Conservation (phyloP, 1,284 basidiomycete genomes). For the Bondarzewia mesenterica region DNA sequence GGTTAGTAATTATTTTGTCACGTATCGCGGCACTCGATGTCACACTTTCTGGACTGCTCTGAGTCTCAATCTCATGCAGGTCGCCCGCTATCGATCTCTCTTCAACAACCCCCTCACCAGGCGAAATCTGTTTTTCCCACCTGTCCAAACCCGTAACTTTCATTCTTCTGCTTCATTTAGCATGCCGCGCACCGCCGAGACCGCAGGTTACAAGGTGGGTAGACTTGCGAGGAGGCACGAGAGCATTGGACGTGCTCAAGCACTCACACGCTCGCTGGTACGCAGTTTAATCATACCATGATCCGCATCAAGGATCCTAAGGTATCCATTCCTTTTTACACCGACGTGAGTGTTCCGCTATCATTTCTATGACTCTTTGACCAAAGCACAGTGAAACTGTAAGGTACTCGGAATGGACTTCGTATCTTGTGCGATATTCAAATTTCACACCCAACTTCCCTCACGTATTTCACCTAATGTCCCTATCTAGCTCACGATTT, state of each 20-base stretch:
- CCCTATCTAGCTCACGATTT: constrained; percentile 37
- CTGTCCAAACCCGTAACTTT: no score
- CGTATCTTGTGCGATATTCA: constrained; percentile 38
- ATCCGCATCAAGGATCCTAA: constrained; percentile 86
- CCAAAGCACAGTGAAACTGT: constrained; percentile 1
- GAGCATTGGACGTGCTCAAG: not conserved
- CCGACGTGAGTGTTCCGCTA: constrained; percentile 37
- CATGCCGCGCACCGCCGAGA: constrained; percentile 62
- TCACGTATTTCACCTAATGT: constrained; percentile 1
- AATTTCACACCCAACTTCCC: constrained; percentile 5
- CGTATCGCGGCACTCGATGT: not conserved
- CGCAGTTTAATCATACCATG: constrained; percentile 86
- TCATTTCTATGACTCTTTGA: not conserved
- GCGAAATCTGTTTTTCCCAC: not conserved
- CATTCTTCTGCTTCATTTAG: no score
- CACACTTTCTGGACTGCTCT: no score
- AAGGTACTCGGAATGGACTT: constrained; percentile 85
- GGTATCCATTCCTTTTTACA: constrained; percentile 69
- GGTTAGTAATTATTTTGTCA: no score
- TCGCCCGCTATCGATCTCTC: not conserved
- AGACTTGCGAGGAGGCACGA: not conserved
- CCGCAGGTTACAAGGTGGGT: constrained; percentile 54
- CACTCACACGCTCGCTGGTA: constrained; percentile 1
- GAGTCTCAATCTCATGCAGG: not conserved
- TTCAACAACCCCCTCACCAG: not conserved